These are phyloP conservation scores for Panus rudis DNA, from an alignment of 768 basidiomycete species.

Conservation along the genomic window DNA sequence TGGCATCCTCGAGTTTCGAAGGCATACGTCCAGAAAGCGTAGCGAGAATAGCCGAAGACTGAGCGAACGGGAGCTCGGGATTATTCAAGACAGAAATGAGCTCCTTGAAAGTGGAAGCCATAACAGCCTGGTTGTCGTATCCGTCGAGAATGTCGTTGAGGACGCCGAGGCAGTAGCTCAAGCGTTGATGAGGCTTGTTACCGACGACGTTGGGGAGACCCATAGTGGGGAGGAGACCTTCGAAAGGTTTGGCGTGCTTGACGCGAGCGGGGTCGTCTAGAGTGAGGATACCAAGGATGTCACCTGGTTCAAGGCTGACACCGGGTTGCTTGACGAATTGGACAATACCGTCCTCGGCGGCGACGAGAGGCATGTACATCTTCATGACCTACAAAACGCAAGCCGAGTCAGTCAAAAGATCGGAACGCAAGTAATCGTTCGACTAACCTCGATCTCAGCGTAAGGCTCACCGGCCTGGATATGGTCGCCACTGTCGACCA, in stretches of 20 bases:
- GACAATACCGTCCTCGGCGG: slow-evolving; percentile 87
- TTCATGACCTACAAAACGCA: slow-evolving; percentile 77
- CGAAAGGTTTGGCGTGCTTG: slow-evolving; percentile 97
- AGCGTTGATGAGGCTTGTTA: slow-evolving; percentile 84
- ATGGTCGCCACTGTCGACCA: slow-evolving; percentile 96
- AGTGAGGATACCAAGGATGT: slow-evolving; percentile 94
- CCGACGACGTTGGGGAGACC: slow-evolving; percentile 83
- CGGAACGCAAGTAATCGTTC: neutral
- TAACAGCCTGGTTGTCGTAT: slow-evolving; percentile 91
- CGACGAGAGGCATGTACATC: slow-evolving; percentile 99
- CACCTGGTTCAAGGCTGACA: slow-evolving; percentile 92
- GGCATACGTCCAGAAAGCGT: slow-evolving; percentile 92
- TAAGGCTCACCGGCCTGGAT: slow-evolving; percentile 95
- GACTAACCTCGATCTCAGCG: slow-evolving; percentile 89
- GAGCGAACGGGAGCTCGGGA: slow-evolving; percentile 83
- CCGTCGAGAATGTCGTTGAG: slow-evolving; percentile 92
- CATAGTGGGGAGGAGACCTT: slow-evolving; percentile 84
- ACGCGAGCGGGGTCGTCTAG: slow-evolving; percentile 95
- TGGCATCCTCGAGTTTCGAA: slow-evolving; percentile 78
- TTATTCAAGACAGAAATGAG: slow-evolving; percentile 77
- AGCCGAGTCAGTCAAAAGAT: neutral
- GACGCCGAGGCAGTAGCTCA: slow-evolving; percentile 63
- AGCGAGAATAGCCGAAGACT: slow-evolving; percentile 77
- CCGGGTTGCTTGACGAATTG: slow-evolving; percentile 98
- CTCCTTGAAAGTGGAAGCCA: slow-evolving; percentile 81